phyloP scores from a whole-genome alignment of 768 basidiomycete species.

The Boletus insuetus region DNA sequence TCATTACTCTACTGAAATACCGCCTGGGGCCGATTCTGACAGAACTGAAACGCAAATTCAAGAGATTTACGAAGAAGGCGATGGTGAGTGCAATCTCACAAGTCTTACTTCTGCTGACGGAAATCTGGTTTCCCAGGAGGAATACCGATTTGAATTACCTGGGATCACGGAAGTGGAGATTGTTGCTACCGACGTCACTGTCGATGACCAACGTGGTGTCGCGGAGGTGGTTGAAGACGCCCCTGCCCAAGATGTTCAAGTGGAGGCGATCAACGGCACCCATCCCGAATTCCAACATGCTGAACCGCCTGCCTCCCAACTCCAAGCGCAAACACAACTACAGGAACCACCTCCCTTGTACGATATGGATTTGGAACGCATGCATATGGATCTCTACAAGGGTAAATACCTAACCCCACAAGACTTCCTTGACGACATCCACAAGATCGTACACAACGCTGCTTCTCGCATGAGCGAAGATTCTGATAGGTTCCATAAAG shows the following conservation, averaged over 20 bases:
- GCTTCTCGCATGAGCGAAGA: constrained; percentile 58
- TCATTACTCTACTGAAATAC: constrained; percentile 80
- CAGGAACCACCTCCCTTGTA: constrained; percentile 50
- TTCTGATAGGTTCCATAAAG: constrained; percentile 71
- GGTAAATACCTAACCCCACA: constrained; percentile 84
- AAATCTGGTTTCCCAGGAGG: constrained; percentile 51
- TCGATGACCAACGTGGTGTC: constrained; percentile 40
- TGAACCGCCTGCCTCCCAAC: constrained; percentile 28
- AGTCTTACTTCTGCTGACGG: constrained; percentile 7
- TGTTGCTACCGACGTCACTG: constrained; percentile 36
- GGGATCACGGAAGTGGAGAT: constrained; percentile 30
- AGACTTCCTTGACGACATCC: constrained; percentile 82
- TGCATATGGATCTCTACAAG: constrained; percentile 83
- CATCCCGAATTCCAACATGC: constrained; percentile 14
- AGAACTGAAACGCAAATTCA: constrained; percentile 90
- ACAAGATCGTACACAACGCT: constrained; percentile 78
- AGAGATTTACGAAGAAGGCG: constrained; percentile 81
- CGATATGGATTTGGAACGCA: constrained; percentile 89
- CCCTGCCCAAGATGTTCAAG: constrained; percentile 20
- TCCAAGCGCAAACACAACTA: constrained; percentile 37
- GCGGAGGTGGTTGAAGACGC: constrained; percentile 42
- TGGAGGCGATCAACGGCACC: constrained; percentile 42
- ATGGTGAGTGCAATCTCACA: constrained; percentile 46
- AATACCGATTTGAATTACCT: constrained; percentile 57
- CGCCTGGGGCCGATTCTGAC: constrained; percentile 87